Conservation (phyloP, 2,329 filamentous ascomycete genomes). For the Xylaria sp. region DNA sequence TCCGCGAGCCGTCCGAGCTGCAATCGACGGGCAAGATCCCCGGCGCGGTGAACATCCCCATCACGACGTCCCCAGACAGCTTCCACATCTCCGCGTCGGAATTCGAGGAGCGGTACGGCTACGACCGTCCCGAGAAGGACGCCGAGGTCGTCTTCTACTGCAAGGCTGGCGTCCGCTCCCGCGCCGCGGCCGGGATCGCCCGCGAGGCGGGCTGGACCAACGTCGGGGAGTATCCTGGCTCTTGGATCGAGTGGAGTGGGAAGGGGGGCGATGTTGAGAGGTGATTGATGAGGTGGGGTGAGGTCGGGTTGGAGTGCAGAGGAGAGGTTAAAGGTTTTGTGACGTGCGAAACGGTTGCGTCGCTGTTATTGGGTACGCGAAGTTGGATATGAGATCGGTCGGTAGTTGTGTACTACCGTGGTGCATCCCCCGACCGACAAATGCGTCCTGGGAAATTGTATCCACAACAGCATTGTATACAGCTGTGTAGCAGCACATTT, state of each 20-base stretch:
- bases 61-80: constrained; percentile 79
- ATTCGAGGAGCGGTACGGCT: constrained; percentile 85
- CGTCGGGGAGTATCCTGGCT: constrained; percentile 78
- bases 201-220: constrained; percentile 77
- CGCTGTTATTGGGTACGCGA: not conserved
- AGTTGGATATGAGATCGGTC: not conserved
- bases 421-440: not conserved
- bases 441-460: not conserved
- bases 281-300: constrained; percentile 38
- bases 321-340: not conserved
- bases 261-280: constrained; percentile 72
- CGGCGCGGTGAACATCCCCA: constrained; percentile 81
- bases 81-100: constrained; percentile 80
- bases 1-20: constrained; percentile 78
- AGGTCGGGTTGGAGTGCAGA: not conserved
- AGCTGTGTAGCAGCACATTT: not conserved
- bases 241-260: constrained; percentile 83
- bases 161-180: constrained; percentile 86
- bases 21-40: constrained; percentile 77
- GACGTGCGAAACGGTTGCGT: not conserved
- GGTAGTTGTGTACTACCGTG: not conserved
- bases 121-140: constrained; percentile 66
- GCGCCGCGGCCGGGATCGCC: constrained; percentile 80
- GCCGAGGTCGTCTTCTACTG: constrained; percentile 85
- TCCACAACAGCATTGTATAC: not conserved